Percentiles rank a stretch among this genome's conserved stretches.
phyloP scores from a whole-genome alignment of 2,329 filamentous ascomycete species.

The Xenoacremonium recifei region DNA sequence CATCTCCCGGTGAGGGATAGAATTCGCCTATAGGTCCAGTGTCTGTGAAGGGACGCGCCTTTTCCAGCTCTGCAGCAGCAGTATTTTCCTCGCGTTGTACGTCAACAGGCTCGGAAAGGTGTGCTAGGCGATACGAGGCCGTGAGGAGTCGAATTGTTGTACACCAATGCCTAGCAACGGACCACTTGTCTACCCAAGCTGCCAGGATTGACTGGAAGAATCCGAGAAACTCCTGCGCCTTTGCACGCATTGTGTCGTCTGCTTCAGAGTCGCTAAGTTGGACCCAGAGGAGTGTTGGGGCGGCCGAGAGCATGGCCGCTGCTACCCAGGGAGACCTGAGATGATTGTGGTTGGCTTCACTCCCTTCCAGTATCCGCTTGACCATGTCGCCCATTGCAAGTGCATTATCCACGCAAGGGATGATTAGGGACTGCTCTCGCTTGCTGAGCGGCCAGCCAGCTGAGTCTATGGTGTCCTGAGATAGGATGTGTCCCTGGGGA shows the following conservation, averaged over 20 bases:
- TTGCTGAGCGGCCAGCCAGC: constrained; percentile 17
- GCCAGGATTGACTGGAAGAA: background rate
- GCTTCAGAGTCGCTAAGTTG: background rate
- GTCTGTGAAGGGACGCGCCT: too few species aligned
- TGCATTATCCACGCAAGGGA: background rate
- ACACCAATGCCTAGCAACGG: background rate
- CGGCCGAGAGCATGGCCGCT: background rate
- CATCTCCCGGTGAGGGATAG: too few species aligned
- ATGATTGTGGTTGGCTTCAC: too few species aligned
- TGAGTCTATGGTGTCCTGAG: constrained; percentile 14
- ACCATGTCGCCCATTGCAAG: background rate
- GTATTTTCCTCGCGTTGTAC: too few species aligned
- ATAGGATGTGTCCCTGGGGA: constrained; percentile 15
- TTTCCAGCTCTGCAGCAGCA: too few species aligned
- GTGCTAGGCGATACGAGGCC: background rate
- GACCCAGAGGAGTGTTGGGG: background rate
- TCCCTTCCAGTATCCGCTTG: too few species aligned
- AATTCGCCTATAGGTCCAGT: too few species aligned
- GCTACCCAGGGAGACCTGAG: background rate
- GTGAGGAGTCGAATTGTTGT: background rate
- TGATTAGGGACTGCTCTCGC: constrained; percentile 4
- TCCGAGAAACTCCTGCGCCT: background rate
- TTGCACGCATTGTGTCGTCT: background rate
- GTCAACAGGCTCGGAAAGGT: background rate
- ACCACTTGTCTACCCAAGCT: background rate